phyloP scores from a whole-genome alignment of 169 alveolate genomes.

The Eimeria acervulina region DNA sequence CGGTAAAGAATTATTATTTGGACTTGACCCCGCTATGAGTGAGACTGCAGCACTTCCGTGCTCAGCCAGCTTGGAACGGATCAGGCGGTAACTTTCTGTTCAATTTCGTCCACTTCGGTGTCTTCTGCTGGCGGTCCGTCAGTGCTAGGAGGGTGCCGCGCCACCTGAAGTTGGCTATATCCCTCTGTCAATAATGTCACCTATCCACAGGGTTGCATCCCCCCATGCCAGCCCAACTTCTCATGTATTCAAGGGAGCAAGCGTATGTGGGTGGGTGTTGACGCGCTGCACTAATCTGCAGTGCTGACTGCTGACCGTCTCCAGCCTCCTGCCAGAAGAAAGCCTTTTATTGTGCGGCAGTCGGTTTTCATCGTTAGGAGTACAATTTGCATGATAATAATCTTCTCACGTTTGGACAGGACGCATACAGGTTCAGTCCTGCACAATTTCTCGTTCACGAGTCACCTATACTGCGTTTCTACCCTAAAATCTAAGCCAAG shows the following conservation, averaged over 20 bases:
- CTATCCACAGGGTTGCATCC: neutral
- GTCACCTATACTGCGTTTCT: neutral
- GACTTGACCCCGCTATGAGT: no score
- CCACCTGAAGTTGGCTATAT: neutral
- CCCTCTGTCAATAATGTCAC: neutral
- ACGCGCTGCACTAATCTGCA: neutral
- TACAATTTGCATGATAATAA: neutral
- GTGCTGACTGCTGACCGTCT: neutral
- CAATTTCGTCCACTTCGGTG: neutral
- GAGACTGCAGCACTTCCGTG: no score
- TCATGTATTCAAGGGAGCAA: neutral
- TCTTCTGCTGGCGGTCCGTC: neutral
- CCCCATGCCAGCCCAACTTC: neutral
- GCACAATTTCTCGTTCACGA: neutral
- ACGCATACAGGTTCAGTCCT: neutral
- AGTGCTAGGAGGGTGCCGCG: neutral
- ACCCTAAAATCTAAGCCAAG: neutral
- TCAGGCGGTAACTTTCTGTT: neutral
- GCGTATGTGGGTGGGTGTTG: no score
- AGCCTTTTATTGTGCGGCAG: neutral
- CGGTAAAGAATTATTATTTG: no score
- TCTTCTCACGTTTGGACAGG: neutral
- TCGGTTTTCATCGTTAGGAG: neutral
- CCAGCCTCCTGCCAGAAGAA: neutral
- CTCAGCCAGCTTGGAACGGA: neutral